Conservation (phyloP, 2,329 filamentous ascomycete species). For the Epichloe baconii region DNA sequence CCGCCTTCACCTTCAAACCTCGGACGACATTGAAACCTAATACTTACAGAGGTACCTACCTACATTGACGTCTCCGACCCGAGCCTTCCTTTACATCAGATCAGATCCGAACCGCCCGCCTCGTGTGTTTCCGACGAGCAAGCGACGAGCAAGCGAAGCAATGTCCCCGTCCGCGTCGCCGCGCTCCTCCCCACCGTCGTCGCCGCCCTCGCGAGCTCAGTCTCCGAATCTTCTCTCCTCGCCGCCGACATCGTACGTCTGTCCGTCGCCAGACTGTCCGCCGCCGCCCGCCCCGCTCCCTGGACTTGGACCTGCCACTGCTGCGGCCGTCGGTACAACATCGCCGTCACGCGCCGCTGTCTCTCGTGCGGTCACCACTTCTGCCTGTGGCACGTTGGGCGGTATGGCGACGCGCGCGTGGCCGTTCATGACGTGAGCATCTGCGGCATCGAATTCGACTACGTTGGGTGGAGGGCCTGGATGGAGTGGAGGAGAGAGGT, state of each 20-base stretch:
- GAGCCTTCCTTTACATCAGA: too few relatives aligned
- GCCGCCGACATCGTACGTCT: neutral
- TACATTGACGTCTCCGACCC: too few relatives aligned
- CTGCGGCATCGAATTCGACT: constrained; percentile 21
- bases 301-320: constrained; percentile 23
- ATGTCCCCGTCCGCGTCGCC: too few relatives aligned
- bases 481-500: neutral
- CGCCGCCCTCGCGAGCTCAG: neutral
- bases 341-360: constrained; percentile 23
- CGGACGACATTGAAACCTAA: too few relatives aligned
- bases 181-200: neutral
- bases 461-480: constrained; percentile 5
- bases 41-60: too few relatives aligned
- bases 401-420: neutral
- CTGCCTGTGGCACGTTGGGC: constrained; percentile 14
- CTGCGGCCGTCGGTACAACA: constrained; percentile 16
- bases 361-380: constrained; percentile 25
- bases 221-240: neutral
- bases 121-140: too few relatives aligned
- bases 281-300: constrained; percentile 1
- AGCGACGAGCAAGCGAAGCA: too few relatives aligned
- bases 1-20: too few relatives aligned
- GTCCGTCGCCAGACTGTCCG: neutral
- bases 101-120: too few relatives aligned
- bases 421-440: neutral